Evolutionary conservation across 2,329 filamentous ascomycete genomes (phyloP).

Genomic region (Alternaria triticimaculans): DNA sequence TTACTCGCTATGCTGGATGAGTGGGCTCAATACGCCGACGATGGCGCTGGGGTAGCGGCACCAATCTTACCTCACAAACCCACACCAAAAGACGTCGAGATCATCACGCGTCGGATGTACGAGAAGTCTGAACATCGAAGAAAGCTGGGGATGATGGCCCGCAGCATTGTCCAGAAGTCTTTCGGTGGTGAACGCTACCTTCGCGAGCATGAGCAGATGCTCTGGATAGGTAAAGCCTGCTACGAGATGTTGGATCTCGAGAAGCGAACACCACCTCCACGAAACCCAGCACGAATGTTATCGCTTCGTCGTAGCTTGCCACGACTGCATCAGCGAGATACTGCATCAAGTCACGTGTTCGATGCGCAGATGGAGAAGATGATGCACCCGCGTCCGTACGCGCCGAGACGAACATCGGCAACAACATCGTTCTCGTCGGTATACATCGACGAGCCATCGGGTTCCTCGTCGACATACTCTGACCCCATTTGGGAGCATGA

Average conservation of each 20-base stretch:
- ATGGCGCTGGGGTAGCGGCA: constrained; percentile 49
- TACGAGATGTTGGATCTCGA: constrained; percentile 45
- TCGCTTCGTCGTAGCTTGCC: constrained; percentile 22
- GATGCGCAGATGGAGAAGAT: constrained; percentile 47
- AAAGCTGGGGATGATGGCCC: constrained; percentile 64
- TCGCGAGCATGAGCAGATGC: constrained; percentile 65
- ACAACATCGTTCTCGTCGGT: constrained; percentile 44
- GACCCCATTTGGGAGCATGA: constrained; percentile 26
- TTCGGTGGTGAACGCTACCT: constrained; percentile 67
- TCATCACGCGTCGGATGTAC: constrained; percentile 65
- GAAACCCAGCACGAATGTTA: constrained; percentile 38
- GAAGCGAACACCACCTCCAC: constrained; percentile 32
- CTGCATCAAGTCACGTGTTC: constrained; percentile 28
- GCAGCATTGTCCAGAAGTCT: constrained; percentile 64
- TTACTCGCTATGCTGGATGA: constrained; percentile 67
- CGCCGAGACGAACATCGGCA: constrained; percentile 28
- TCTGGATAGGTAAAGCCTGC: constrained; percentile 47
- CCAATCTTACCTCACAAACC: constrained; percentile 58
- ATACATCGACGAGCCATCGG: constrained; percentile 36
- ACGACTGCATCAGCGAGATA: constrained; percentile 20
- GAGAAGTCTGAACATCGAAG: constrained; percentile 64
- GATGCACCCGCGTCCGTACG: constrained; percentile 42
- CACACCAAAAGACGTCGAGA: constrained; percentile 58
- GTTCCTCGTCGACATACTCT: constrained; percentile 24
- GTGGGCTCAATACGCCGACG: constrained; percentile 66